phyloP scores from a whole-genome alignment of 2,329 filamentous ascomycete genomes.

The Ramularia collo-cygni region DNA sequence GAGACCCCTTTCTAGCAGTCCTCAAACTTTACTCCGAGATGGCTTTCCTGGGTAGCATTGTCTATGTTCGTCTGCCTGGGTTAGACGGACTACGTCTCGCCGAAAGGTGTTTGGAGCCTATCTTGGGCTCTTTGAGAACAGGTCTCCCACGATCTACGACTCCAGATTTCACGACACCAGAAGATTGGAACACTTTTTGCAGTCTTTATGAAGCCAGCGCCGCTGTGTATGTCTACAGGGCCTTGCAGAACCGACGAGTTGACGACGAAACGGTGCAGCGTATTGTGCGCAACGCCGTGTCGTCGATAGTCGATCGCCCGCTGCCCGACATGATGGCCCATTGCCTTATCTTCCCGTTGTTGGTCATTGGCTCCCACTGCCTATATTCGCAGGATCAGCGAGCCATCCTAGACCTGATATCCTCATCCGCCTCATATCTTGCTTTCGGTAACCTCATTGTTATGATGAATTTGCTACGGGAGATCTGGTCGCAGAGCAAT shows the following conservation, averaged over 20 bases:
- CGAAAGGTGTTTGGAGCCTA: conserved; percentile 3
- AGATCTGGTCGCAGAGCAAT: conserved; percentile 3
- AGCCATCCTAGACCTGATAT: neutral
- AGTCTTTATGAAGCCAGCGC: conserved; percentile 1
- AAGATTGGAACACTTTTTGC: neutral
- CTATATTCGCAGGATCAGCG: conserved; percentile 2
- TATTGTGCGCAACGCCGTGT: conserved; percentile 5
- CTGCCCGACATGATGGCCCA: conserved; percentile 7
- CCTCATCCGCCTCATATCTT: conserved; percentile 5
- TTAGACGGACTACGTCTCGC: conserved; percentile 1
- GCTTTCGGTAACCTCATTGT: conserved; percentile 4
- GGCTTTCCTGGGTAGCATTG: neutral
- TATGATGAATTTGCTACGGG: conserved; percentile 5
- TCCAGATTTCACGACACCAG: neutral
- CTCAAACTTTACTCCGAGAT: conserved; percentile 1
- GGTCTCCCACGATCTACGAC: conserved; percentile 38
- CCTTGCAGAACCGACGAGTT: conserved; percentile 2
- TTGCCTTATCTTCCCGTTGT: conserved; percentile 7
- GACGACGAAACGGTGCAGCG: conserved; percentile 8
- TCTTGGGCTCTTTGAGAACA: conserved; percentile 25
- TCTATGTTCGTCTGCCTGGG: conserved; percentile 1
- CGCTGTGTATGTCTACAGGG: neutral
- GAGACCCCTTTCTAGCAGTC: conserved; percentile 1
- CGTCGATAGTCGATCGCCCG: conserved; percentile 6
- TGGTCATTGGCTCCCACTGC: conserved; percentile 6